Conservation (phyloP, 2,329 filamentous ascomycete genomes). For the Dothidotthia symphoricarpi region DNA sequence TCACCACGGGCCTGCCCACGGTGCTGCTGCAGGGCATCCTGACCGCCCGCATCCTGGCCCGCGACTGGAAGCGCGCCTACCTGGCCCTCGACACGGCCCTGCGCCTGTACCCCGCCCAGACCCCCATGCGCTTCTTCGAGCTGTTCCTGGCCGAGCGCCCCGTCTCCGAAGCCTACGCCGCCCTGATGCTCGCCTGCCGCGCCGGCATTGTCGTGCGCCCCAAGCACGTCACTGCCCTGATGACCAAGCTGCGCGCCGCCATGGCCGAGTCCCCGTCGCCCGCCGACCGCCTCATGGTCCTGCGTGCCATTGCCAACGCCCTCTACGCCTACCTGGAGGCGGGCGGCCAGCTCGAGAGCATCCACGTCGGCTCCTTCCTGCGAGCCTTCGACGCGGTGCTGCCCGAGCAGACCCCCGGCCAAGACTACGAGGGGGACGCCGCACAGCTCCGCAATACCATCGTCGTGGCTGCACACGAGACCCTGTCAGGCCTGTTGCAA, state of each 20-base stretch:
- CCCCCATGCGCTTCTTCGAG: slow-evolving; percentile 46
- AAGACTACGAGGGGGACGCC: slow-evolving; percentile 19
- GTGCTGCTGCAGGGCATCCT: slow-evolving; percentile 50
- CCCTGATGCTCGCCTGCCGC: slow-evolving; percentile 51
- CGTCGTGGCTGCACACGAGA: slow-evolving; percentile 24
- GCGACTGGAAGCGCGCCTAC: slow-evolving; percentile 51
- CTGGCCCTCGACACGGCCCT: slow-evolving; percentile 51
- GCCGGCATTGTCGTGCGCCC: slow-evolving; percentile 41
- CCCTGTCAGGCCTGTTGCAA: slow-evolving; percentile 24
- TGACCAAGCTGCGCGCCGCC: slow-evolving; percentile 33
- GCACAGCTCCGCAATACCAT: slow-evolving; percentile 23
- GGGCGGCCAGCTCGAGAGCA: slow-evolving; percentile 36
- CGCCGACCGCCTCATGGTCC: slow-evolving; percentile 22
- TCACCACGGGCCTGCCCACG: slow-evolving; percentile 41
- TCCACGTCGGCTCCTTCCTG: slow-evolving; percentile 43
- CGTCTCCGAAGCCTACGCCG: slow-evolving; percentile 47
- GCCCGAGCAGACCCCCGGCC: slow-evolving; percentile 15
- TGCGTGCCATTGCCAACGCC: slow-evolving; percentile 44
- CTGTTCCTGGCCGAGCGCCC: slow-evolving; percentile 49
- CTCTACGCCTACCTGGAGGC: slow-evolving; percentile 45
- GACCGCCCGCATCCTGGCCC: slow-evolving; percentile 47
- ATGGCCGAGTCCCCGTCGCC: slow-evolving; percentile 15
- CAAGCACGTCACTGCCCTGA: slow-evolving; percentile 31
- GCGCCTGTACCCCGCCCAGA: slow-evolving; percentile 47
- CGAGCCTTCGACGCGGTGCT: slow-evolving; percentile 33